Evolutionary conservation across 768 basidiomycete species (phyloP).

Genomic region (Termitomyces sp.): DNA sequence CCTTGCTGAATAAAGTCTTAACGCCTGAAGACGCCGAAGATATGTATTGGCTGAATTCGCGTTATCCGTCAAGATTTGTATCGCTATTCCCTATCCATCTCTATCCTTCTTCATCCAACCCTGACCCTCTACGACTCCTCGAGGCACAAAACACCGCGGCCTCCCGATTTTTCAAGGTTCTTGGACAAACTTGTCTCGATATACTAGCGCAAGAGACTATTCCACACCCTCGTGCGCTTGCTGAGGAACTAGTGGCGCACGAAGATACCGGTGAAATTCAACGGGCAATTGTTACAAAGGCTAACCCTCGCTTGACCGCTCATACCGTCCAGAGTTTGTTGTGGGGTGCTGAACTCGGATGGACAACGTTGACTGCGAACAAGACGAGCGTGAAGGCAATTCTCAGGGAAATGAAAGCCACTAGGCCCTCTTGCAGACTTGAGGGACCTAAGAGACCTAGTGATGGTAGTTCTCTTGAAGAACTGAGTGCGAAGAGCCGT

Average conservation of each 20-base stretch:
- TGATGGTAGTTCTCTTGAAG: slow-evolving; percentile 4
- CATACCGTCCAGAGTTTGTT: slow-evolving; percentile 76
- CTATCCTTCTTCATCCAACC: slow-evolving; percentile 27
- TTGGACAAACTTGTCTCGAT: slow-evolving; percentile 46
- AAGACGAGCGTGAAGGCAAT: slow-evolving; percentile 70
- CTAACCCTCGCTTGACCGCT: slow-evolving; percentile 57
- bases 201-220: slow-evolving; percentile 47
- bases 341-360: slow-evolving; percentile 59
- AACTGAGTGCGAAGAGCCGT: slow-evolving; percentile 9
- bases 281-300: slow-evolving; percentile 46
- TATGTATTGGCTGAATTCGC: slow-evolving; percentile 59
- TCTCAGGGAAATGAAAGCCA: slow-evolving; percentile 56
- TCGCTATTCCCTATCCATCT: slow-evolving; percentile 55
- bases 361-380: slow-evolving; percentile 91
- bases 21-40: slow-evolving; percentile 28
- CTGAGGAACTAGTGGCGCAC: slow-evolving; percentile 14
- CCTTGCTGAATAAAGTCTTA: slow-evolving; percentile 6
- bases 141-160: slow-evolving; percentile 1
- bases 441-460: slow-evolving; percentile 22
- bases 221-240: slow-evolving; percentile 26
- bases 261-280: slow-evolving; percentile 33
- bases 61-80: slow-evolving; percentile 48
- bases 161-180: slow-evolving; percentile 38
- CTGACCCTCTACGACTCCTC: slow-evolving; percentile 7
- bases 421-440: slow-evolving; percentile 26